Evolutionary conservation across 2,329 filamentous ascomycete species (phyloP).

Genomic region (Colletotrichum sp.): DNA sequence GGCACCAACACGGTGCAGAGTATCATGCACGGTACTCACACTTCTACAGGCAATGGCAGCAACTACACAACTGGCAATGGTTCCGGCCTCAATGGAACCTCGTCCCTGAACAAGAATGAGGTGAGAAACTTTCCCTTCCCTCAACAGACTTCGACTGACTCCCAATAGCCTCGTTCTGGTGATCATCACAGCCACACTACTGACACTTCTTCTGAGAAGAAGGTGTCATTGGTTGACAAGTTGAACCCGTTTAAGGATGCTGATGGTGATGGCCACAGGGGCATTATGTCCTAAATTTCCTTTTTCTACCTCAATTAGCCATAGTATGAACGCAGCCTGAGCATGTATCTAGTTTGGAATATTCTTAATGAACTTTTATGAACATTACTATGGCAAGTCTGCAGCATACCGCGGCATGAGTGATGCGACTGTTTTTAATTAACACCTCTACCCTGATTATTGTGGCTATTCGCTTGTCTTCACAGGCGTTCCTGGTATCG

Average conservation of each 20-base stretch:
- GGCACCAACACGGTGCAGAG: not conserved
- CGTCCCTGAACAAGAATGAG: not conserved
- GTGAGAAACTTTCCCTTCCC: not conserved
- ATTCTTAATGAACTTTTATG: not conserved
- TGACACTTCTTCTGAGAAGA: not conserved
- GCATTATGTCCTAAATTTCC: slow-evolving; percentile 20
- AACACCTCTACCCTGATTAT: not conserved
- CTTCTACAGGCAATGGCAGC: not conserved
- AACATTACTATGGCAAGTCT: accelerated
- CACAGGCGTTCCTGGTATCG: not conserved
- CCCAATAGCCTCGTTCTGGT: not conserved
- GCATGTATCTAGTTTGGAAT: not conserved
- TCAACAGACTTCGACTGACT: not conserved
- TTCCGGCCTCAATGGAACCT: not conserved
- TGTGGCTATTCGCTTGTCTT: not conserved
- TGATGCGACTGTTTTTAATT: too few species aligned
- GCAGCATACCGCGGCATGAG: too few species aligned
- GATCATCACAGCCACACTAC: not conserved
- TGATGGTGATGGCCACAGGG: slow-evolving; percentile 28
- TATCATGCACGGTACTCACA: slow-evolving; percentile 5
- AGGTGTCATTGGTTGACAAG: slow-evolving; percentile 24
- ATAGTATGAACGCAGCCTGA: not conserved
- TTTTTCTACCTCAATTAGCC: accelerated
- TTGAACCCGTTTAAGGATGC: slow-evolving; percentile 28
- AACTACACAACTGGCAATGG: not conserved